Base-by-base conservation (phyloP, 2,329 filamentous ascomycete species). In the Didymella glomerata region DNA sequence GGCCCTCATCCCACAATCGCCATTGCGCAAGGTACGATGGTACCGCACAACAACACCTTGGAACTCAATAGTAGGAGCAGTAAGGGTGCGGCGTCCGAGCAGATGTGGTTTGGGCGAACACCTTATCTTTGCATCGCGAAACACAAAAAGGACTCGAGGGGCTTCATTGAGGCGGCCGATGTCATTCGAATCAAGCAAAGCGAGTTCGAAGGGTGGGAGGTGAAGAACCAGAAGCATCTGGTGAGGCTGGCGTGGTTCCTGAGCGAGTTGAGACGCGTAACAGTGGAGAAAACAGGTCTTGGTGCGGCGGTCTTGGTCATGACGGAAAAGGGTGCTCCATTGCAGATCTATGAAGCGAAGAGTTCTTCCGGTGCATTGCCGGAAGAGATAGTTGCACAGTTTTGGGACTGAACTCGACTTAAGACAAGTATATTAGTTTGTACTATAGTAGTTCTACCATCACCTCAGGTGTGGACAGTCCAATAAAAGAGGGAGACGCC, bases 281-380 rank as follows among this genome's bases (percentile, higher is more conserved):
- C 49, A 11, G n/a, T 44, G 34, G 48, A 52, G 13, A 52, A 52
- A 14, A 38, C 34, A 18, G 20, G 48, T n/a, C 18, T 24, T 8
- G 42, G 54, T 18, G 24, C 41, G 27, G 42, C 48, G 7, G 41
- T 46, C 13, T 24, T 57, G 48, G 54, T 57, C 8, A 45, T 46
- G 54, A 53, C 22, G 5, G 42, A 53, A 44, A 48, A 36, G 34
- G 44, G 54, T 13, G 42, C 44, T n/a, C 44, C 48, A 10, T 18
- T 57, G 20, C 54, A 53, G 36, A 40, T 48, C 4, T 46, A 30
- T 30, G 48, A 45, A 25, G 55, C 28, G 22, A 53, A 25, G 18
- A 28, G 14, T 6, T 28, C 50, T 5, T 13, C 9, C 3, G 41
- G 42, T 22, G 50, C 50, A 3, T 47, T 47, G 11, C 32, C 24